Conservation (phyloP, 805 yeast species). For the Komagataella pastoris region DNA sequence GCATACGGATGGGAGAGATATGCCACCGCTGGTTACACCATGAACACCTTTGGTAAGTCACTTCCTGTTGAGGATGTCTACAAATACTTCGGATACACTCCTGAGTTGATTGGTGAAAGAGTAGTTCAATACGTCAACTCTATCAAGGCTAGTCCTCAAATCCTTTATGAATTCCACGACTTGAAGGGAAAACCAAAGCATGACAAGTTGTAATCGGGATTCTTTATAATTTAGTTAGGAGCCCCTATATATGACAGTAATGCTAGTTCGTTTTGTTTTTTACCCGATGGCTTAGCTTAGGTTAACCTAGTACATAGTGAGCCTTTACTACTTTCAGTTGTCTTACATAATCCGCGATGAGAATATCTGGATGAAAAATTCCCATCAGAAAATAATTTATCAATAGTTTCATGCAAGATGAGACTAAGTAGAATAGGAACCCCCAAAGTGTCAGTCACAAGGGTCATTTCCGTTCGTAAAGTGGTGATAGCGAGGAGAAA, state of each 20-base stretch:
- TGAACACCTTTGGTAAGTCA: slow-evolving; percentile 21
- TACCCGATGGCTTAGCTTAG: background rate
- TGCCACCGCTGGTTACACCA: slow-evolving; percentile 20
- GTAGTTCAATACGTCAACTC: slow-evolving; percentile 14
- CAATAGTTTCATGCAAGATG: background rate
- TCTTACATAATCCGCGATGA: background rate
- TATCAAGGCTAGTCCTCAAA: slow-evolving; percentile 2
- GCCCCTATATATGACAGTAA: background rate
- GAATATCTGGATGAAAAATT: background rate
- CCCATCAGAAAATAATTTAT: background rate
- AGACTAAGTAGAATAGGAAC: background rate
- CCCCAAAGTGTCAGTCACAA: background rate
- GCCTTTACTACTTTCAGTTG: background rate
- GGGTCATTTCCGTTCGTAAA: background rate
- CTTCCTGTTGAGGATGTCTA: slow-evolving; percentile 20
- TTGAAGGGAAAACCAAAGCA: slow-evolving; percentile 5
- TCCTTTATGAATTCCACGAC: slow-evolving; percentile 6
- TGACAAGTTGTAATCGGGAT: slow-evolving; percentile 2
- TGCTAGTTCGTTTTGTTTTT: background rate
- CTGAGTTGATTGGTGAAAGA: slow-evolving; percentile 13
- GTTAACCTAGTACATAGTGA: too few species aligned
- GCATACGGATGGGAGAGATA: slow-evolving; percentile 22
- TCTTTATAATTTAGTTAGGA: background rate
- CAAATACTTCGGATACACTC: slow-evolving; percentile 17
- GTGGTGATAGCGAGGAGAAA: background rate